Conservation (phyloP, 768 basidiomycete species). For the Calvatia gigantea region DNA sequence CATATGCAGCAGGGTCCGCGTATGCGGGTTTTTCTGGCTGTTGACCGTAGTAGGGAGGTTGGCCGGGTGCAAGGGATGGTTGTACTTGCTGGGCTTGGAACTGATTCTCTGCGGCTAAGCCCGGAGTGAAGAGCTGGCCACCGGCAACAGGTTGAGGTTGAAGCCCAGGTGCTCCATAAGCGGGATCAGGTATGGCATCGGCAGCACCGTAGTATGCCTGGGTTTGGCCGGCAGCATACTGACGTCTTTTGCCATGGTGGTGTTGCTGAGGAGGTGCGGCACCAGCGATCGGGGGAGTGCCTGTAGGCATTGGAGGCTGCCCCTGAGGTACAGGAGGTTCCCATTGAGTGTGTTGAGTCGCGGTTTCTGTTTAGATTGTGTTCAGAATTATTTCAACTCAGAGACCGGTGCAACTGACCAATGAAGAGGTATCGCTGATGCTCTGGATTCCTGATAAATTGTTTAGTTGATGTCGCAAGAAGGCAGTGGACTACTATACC, state of each 20-base stretch:
- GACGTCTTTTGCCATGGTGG: constrained; percentile 67
- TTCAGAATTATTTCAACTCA: constrained; percentile 16
- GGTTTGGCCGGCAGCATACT: constrained; percentile 93
- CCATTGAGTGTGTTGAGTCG: constrained; percentile 86
- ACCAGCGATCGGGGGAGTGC: constrained; percentile 41
- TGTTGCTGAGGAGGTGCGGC: constrained; percentile 45
- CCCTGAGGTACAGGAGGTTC: constrained; percentile 56
- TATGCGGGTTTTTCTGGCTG: constrained; percentile 42
- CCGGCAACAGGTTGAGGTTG: constrained; percentile 36
- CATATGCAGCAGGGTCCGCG: constrained; percentile 37
- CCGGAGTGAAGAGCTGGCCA: constrained; percentile 83
- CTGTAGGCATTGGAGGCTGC: constrained; percentile 31
- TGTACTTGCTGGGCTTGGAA: constrained; percentile 61
- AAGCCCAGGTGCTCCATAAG: constrained; percentile 36
- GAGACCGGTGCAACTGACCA: constrained; percentile 49
- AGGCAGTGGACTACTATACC: constrained; percentile 45
- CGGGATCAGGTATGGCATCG: constrained; percentile 41
- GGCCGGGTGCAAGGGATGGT: constrained; percentile 26
- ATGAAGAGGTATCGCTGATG: constrained; percentile 86
- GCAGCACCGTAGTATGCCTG: constrained; percentile 75
- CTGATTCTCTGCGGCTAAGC: constrained; percentile 66
- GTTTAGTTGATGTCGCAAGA: constrained; percentile 15
- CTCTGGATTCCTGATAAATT: constrained; percentile 62
- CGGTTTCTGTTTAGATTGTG: constrained; percentile 56
- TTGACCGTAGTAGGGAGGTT: constrained; percentile 38